Evolutionary conservation across 345 rosid species (phyloP).

Genomic region (Ceriops decandra): DNA sequence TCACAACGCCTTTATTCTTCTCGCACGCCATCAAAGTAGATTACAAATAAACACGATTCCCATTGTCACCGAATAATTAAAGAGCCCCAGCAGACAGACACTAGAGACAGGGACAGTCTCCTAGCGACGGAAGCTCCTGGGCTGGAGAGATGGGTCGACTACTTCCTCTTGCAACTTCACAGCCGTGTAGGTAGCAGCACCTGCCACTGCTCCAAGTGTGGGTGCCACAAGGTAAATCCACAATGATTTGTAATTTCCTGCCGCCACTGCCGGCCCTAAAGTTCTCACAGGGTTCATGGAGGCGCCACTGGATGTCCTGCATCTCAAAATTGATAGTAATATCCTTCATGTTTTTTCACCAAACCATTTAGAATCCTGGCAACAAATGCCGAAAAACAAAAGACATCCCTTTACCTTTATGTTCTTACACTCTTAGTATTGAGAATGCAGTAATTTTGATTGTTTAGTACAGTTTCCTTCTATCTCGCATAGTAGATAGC

Average conservation of each 20-base stretch:
- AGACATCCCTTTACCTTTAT: no score
- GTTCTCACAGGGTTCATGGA: constrained; percentile 85
- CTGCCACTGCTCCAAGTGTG: constrained; percentile 74
- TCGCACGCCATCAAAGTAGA: constrained; percentile 24
- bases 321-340: not conserved
- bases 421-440: no score
- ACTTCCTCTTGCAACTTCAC: constrained; percentile 73
- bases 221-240: constrained; percentile 92
- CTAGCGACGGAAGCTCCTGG: constrained; percentile 85
- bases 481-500: no score
- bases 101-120: not conserved
- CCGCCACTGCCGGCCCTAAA: constrained; percentile 89
- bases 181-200: constrained; percentile 66
- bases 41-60: not conserved
- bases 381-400: not conserved
- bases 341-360: not conserved
- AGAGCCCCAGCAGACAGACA: no score
- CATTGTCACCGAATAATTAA: not conserved
- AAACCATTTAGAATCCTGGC: not conserved
- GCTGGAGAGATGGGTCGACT: constrained; percentile 59
- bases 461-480: no score
- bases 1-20: constrained; percentile 22
- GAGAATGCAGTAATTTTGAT: no score
- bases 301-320: constrained; percentile 82
- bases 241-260: constrained; percentile 67